Conservation (phyloP, 495 filamentous ascomycete genomes). For the Penicillium malachiteum region DNA sequence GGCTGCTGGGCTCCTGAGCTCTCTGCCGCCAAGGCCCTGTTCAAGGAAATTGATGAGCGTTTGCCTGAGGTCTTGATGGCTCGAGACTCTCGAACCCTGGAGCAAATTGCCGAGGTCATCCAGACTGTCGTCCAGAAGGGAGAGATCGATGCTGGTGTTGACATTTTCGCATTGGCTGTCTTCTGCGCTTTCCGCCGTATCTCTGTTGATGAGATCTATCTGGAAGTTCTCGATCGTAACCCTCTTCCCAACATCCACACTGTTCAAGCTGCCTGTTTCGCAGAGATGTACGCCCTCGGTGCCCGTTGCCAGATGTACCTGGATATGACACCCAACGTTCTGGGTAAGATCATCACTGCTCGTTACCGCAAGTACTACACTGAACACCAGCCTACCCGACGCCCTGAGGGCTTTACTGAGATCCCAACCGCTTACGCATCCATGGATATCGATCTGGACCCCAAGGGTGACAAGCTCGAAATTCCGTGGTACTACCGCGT, state of each 20-base stretch:
- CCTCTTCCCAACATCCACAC: constrained; percentile 2
- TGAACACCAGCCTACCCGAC: background rate
- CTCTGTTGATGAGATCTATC: constrained; percentile 1
- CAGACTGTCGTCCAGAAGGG: constrained; percentile 1
- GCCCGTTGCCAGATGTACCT: constrained; percentile 3
- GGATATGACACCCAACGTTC: background rate
- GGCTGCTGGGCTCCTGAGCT: constrained; percentile 3
- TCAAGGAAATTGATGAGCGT: constrained; percentile 1
- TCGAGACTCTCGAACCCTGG: background rate
- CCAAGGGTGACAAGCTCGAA: background rate
- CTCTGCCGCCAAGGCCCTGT: background rate
- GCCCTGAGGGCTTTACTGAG: constrained; percentile 1
- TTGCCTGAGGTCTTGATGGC: constrained; percentile 1
- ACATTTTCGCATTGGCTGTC: background rate
- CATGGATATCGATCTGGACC: constrained; percentile 4
- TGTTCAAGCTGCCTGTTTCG: constrained; percentile 4
- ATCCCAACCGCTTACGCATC: constrained; percentile 5
- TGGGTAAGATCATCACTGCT: constrained; percentile 4
- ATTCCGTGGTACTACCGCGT: constrained; percentile 1
- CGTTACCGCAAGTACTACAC: constrained; percentile 3
- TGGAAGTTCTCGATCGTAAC: constrained; percentile 3
- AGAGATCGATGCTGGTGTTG: constrained; percentile 1
- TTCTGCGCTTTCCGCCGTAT: constrained; percentile 5
- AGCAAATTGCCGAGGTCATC: background rate
- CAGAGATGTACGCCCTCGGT: constrained; percentile 3